Conservation (phyloP, 192 early-diverging fungal species). For the Chytriomyces hyalinus region DNA sequence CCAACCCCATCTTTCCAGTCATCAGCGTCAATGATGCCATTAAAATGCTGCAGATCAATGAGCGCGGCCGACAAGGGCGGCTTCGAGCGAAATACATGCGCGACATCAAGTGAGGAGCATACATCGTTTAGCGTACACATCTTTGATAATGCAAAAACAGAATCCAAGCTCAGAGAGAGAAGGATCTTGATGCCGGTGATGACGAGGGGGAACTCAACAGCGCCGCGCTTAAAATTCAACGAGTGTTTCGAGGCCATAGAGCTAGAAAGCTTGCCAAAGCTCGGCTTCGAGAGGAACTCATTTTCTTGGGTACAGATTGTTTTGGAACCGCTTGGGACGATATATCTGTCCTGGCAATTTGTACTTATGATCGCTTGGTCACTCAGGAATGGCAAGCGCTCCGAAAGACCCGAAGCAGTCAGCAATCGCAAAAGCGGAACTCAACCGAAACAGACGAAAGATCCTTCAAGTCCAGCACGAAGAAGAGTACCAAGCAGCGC, state of each 20-base stretch:
- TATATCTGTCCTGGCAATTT: not conserved
- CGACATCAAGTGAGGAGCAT: constrained; percentile 54
- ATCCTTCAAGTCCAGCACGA: constrained; percentile 63
- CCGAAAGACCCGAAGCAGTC: constrained; percentile 46
- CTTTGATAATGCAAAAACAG: constrained; percentile 29
- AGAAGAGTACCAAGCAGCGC: constrained; percentile 65
- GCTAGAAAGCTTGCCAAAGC: constrained; percentile 48
- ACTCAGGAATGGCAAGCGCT: constrained; percentile 46
- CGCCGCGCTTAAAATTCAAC: constrained; percentile 59
- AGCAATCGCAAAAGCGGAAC: constrained; percentile 48
- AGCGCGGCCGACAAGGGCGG: constrained; percentile 62
- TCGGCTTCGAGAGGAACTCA: constrained; percentile 54
- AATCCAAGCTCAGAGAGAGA: constrained; percentile 60
- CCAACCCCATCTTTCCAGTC: constrained; percentile 51
- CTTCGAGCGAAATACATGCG: constrained; percentile 68
- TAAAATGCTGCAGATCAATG: constrained; percentile 61
- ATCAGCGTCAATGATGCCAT: constrained; percentile 55
- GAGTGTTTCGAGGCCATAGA: constrained; percentile 59
- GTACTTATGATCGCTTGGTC: not conserved
- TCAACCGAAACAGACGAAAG: constrained; percentile 58
- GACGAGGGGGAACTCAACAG: constrained; percentile 58
- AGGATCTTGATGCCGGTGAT: constrained; percentile 60
- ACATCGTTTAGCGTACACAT: not conserved
- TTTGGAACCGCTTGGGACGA: no score
- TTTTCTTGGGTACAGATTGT: constrained; percentile 52